Evolutionary conservation across 768 basidiomycete genomes (phyloP).

Genomic region (Xerocomus potaroensis): DNA sequence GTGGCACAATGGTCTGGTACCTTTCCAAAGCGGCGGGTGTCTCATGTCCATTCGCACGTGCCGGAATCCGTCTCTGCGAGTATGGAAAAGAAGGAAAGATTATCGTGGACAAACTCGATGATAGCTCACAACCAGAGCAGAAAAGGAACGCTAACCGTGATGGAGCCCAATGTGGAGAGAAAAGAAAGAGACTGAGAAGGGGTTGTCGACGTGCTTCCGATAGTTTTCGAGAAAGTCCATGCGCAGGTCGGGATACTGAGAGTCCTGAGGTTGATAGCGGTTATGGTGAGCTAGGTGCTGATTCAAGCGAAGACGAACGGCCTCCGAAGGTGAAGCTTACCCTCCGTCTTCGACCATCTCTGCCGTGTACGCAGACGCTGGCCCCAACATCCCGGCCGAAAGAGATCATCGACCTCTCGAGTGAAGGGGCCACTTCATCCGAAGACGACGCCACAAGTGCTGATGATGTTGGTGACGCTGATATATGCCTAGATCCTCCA

Average conservation of each 20-base stretch:
- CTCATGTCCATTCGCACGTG: slow-evolving; percentile 70
- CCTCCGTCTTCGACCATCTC: slow-evolving; percentile 49
- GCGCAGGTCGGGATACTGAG: slow-evolving; percentile 9
- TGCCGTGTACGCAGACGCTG: slow-evolving; percentile 20
- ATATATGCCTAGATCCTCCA: slow-evolving; percentile 18
- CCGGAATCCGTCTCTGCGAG: slow-evolving; percentile 68
- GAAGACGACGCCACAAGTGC: slow-evolving; percentile 34
- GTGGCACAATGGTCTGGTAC: slow-evolving; percentile 81
- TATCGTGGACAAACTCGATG: slow-evolving; percentile 23
- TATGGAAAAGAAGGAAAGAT: slow-evolving; percentile 51
- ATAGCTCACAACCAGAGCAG: slow-evolving; percentile 34
- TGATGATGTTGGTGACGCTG: slow-evolving; percentile 16
- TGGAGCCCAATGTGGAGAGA: slow-evolving; percentile 42
- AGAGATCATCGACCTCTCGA: slow-evolving; percentile 40
- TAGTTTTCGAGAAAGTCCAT: slow-evolving; percentile 6
- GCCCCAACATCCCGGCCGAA: slow-evolving; percentile 13
- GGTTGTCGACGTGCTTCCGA: slow-evolving; percentile 27
- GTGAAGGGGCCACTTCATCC: slow-evolving; percentile 34
- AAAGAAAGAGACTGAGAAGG: slow-evolving; percentile 40
- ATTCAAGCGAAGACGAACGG: slow-evolving; percentile 33
- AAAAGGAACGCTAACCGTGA: slow-evolving; percentile 38
- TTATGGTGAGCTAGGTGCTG: slow-evolving; percentile 20
- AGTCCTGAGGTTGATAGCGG: slow-evolving; percentile 26
- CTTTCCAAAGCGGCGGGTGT: slow-evolving; percentile 70
- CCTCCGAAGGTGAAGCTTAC: slow-evolving; percentile 68